Evolutionary conservation across 2,329 filamentous ascomycete genomes (phyloP).

Genomic region (Phaeoacremonium minimum): DNA sequence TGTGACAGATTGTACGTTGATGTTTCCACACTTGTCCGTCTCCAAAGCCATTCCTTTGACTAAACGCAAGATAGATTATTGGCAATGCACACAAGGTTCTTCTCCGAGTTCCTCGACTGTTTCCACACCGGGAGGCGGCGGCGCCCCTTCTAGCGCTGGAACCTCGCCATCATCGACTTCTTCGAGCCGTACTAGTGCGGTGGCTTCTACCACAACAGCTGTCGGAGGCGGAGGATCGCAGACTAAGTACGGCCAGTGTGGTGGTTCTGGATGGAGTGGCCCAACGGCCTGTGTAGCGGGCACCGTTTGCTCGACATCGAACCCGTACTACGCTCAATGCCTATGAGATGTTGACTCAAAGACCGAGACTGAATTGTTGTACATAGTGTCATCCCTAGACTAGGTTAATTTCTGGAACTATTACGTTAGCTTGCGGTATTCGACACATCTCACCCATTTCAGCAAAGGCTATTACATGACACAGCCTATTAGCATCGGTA

Average conservation of each 20-base stretch:
- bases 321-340: neutral
- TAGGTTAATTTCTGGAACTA: too few species aligned
- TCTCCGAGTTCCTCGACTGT: neutral
- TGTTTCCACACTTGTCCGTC: conserved; percentile 1
- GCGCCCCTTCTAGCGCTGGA: neutral
- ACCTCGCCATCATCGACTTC: neutral
- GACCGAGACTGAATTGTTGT: too few species aligned
- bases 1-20: conserved; percentile 5
- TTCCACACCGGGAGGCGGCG: neutral
- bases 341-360: too few species aligned
- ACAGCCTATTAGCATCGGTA: too few species aligned
- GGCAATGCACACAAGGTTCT: conserved; percentile 2
- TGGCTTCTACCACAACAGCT: neutral
- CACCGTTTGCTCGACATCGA: neutral
- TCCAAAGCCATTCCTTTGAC: conserved; percentile 1
- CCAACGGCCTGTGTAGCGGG: neutral
- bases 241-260: conserved; percentile 1
- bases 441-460: too few species aligned
- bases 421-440: too few species aligned
- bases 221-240: neutral
- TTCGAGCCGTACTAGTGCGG: neutral
- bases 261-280: neutral
- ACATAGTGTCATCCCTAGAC: too few species aligned
- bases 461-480: too few species aligned
- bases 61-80: conserved; percentile 1